Evolutionary conservation across 2,329 filamentous ascomycete species (phyloP).

Genomic region (Aaosphaeria pasadenensis): DNA sequence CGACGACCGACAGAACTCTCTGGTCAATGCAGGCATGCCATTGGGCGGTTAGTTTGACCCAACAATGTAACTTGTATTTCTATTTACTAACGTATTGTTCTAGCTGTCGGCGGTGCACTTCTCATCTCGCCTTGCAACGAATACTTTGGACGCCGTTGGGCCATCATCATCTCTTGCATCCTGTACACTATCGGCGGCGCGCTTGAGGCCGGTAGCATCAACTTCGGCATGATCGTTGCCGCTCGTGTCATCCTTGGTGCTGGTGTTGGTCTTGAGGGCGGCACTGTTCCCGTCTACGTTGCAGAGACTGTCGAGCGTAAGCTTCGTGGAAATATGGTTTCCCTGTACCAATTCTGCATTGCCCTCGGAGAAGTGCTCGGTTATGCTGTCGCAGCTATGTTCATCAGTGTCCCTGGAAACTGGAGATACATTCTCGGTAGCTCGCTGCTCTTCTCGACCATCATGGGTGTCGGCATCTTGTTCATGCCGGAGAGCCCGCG

Average conservation of each 20-base stretch:
- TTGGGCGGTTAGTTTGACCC: conserved; percentile 47
- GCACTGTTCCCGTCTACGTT: conserved; percentile 72
- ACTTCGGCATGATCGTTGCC: conserved; percentile 69
- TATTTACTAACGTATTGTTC: background rate
- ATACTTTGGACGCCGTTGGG: conserved; percentile 62
- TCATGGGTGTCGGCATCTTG: conserved; percentile 62
- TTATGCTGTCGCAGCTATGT: conserved; percentile 70
- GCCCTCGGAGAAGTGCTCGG: conserved; percentile 71
- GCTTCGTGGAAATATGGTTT: conserved; percentile 69
- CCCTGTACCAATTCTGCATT: conserved; percentile 73
- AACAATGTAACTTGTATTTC: background rate
- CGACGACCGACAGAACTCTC: conserved; percentile 54
- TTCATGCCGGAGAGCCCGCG: conserved; percentile 70
- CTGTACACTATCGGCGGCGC: conserved; percentile 69
- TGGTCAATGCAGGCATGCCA: conserved; percentile 70
- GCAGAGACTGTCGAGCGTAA: conserved; percentile 67
- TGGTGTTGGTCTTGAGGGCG: conserved; percentile 70
- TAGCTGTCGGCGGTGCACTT: conserved; percentile 65
- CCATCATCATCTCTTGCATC: conserved; percentile 67
- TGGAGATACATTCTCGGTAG: conserved; percentile 74
- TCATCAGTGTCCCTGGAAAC: conserved; percentile 65
- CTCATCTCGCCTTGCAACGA: conserved; percentile 67
- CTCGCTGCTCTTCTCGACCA: conserved; percentile 67
- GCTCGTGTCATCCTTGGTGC: conserved; percentile 67
- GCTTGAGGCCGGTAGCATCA: conserved; percentile 64